Conservation (phyloP, 73 alveolate genomes). For the Urostyla sp. region DNA sequence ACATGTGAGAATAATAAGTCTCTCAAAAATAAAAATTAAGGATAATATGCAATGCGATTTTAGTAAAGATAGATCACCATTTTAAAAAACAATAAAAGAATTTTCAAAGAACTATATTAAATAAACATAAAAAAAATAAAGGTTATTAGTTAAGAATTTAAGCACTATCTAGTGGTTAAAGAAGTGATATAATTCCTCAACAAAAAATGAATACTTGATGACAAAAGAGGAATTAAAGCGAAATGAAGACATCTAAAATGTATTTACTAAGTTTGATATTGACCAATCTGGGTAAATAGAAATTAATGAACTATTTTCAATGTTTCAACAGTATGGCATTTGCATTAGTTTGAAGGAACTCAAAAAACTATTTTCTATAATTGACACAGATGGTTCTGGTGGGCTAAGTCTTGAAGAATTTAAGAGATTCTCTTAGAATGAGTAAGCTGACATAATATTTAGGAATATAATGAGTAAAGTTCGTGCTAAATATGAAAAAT, state of each 20-base stretch:
- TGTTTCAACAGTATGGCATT: constrained; percentile 47
- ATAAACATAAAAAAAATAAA: no score
- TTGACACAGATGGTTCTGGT: constrained; percentile 58
- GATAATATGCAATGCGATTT: no score
- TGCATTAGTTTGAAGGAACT: constrained; percentile 1
- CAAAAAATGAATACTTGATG: background rate
- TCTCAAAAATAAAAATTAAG: no score
- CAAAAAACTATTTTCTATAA: constrained; percentile 13
- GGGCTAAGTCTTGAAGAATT: constrained; percentile 37
- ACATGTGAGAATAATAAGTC: no score
- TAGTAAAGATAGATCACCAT: no score
- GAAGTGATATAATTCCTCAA: background rate
- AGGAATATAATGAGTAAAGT: background rate
- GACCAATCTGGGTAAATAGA: constrained; percentile 55
- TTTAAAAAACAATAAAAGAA: no score
- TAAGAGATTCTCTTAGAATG: constrained; percentile 27
- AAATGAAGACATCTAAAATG: constrained; percentile 17
- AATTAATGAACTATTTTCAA: constrained; percentile 28
- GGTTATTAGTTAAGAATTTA: background rate
- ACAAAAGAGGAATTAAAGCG: background rate
- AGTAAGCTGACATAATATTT: constrained; percentile 10
- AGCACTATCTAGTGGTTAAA: background rate
- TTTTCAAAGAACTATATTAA: no score
- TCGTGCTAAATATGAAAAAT: background rate
- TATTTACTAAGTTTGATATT: constrained; percentile 34